Evolutionary conservation across 2,329 filamentous ascomycete genomes (phyloP).

Genomic region (Epichloe aotearoae): DNA sequence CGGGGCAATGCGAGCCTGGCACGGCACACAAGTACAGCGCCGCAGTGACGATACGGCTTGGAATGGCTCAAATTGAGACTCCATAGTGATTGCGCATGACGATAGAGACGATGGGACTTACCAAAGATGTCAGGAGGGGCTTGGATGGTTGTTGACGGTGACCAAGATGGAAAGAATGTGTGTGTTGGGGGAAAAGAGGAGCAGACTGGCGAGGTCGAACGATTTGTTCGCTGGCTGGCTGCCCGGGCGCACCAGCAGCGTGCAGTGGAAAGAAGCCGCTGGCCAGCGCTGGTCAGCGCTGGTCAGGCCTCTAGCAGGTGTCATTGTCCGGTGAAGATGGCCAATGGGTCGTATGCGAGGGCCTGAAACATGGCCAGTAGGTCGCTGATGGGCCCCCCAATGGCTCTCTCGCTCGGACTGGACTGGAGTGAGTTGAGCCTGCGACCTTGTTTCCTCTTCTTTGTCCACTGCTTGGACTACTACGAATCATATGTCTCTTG

Average conservation of each 20-base stretch:
- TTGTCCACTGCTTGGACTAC: no score
- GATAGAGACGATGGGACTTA: slow-evolving; percentile 23
- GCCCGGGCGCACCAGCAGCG: slow-evolving; percentile 1
- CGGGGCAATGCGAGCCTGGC: not conserved
- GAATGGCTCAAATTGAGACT: slow-evolving; percentile 14
- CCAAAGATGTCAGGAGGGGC: slow-evolving; percentile 20
- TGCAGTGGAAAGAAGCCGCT: not conserved
- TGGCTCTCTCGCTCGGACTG: not conserved
- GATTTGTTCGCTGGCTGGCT: slow-evolving; percentile 25
- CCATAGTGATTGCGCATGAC: slow-evolving; percentile 23
- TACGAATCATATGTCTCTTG: not conserved
- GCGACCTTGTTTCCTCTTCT: no score
- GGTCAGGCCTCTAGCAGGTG: not conserved
- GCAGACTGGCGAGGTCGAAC: slow-evolving; percentile 23
- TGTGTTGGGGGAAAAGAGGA: slow-evolving; percentile 32
- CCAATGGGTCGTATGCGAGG: not conserved
- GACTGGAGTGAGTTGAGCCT: no score
- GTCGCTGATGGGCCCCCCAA: not conserved
- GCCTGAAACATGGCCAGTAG: not conserved
- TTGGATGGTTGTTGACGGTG: slow-evolving; percentile 22
- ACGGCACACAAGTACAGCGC: slow-evolving; percentile 6
- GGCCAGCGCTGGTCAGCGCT: not conserved
- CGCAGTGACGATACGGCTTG: slow-evolving; percentile 9
- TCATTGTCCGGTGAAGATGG: not conserved
- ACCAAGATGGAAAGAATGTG: slow-evolving; percentile 23